Percentiles rank a stretch among this genome's conserved stretches.
Conservation (phyloP, 2,329 filamentous ascomycete species). For the Cladosporium oxysporum region DNA sequence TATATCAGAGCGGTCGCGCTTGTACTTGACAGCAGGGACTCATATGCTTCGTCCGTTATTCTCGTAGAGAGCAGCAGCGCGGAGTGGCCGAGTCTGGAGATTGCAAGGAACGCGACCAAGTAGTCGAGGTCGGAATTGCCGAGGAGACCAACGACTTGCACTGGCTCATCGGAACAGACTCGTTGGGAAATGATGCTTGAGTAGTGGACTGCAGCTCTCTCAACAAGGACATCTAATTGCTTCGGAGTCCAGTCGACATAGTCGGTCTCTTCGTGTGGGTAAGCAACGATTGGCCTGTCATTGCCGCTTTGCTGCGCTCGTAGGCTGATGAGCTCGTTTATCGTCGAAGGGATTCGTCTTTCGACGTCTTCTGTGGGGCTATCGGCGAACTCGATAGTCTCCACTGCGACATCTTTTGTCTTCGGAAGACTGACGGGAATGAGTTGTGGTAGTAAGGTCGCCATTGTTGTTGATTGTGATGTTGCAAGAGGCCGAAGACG, state of each 20-base stretch:
- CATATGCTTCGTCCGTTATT: constrained; percentile 52
- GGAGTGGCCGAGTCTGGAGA: constrained; percentile 57
- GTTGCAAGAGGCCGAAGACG: neutral
- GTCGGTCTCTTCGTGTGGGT: constrained; percentile 26
- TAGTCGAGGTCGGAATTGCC: constrained; percentile 57
- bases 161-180: constrained; percentile 23
- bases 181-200: constrained; percentile 24
- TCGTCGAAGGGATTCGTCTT: constrained; percentile 22
- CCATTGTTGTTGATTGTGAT: neutral
- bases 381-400: constrained; percentile 9
- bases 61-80: constrained; percentile 56
- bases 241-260: constrained; percentile 28
- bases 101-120: constrained; percentile 53
- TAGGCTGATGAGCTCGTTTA: constrained; percentile 27
- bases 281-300: constrained; percentile 27
- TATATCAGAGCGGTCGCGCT: constrained; percentile 30
- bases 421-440: neutral
- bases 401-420: constrained; percentile 1
- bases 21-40: constrained; percentile 48
- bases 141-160: constrained; percentile 49
- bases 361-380: constrained; percentile 16
- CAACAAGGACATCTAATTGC: constrained; percentile 26
- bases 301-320: constrained; percentile 22
- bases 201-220: constrained; percentile 27
- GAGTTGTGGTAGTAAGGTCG: neutral